Percentiles rank a stretch among this genome's conserved stretches.
phyloP scores from a whole-genome alignment of 495 filamentous ascomycete species.

The Entonaema liquescens region DNA sequence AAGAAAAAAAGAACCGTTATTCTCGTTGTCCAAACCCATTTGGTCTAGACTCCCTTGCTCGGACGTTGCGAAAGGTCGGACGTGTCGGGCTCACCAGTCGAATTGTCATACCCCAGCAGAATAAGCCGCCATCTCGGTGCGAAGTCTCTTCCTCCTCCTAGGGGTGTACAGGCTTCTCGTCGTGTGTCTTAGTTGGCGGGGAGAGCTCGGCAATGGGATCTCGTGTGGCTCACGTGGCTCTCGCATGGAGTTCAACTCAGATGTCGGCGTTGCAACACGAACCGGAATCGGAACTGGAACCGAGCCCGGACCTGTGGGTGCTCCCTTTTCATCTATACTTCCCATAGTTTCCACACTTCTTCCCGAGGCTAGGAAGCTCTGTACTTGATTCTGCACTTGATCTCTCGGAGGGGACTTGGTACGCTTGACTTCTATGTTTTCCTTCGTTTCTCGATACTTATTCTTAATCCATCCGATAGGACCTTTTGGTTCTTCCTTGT shows the following conservation, averaged over 20 bases:
- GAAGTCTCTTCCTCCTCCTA: constrained; percentile 37
- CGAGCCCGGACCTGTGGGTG: constrained; percentile 4
- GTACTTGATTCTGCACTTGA: constrained; percentile 39
- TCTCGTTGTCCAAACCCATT: neutral
- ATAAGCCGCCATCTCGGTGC: constrained; percentile 8
- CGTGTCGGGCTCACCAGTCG: constrained; percentile 23
- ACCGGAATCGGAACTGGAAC: constrained; percentile 8
- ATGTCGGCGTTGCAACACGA: constrained; percentile 6
- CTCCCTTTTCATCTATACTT: constrained; percentile 42
- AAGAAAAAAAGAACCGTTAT: constrained; percentile 12
- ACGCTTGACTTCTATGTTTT: constrained; percentile 67
- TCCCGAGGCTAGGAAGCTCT: constrained; percentile 43
- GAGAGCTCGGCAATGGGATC: constrained; percentile 30
- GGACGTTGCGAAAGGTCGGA: neutral
- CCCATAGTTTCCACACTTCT: constrained; percentile 55
- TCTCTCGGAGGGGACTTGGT: constrained; percentile 58
- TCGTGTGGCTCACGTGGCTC: constrained; percentile 38
- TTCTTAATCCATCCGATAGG: constrained; percentile 84
- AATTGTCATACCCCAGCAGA: constrained; percentile 33
- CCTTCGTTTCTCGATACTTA: constrained; percentile 81
- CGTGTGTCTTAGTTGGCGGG: constrained; percentile 31
- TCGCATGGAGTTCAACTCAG: constrained; percentile 17
- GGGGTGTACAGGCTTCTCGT: constrained; percentile 33
- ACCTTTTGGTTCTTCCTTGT: constrained; percentile 69
- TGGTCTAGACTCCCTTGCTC: constrained; percentile 7